Conservation (phyloP, 306 rosid genomes). For the Cicer bijugum region DNA sequence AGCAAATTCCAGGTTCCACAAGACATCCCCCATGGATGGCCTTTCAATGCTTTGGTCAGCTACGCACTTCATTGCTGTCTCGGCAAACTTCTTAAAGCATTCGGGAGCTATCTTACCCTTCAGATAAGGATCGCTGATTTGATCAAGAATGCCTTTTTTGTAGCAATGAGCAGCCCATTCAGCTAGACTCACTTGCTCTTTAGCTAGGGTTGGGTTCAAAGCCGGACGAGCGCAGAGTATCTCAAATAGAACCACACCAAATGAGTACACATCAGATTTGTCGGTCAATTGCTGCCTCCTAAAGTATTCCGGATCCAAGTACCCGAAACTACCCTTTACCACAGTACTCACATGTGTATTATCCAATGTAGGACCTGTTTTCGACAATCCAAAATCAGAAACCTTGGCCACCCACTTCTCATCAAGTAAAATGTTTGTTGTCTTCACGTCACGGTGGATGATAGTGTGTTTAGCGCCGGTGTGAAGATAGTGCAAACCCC, state of each 20-base stretch:
- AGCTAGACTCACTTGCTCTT: constrained; percentile 98
- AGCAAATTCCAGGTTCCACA: constrained; percentile 99
- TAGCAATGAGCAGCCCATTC: constrained; percentile 98
- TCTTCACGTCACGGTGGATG: constrained; percentile 96
- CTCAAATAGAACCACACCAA: constrained; percentile 96
- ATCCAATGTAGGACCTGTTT: constrained; percentile 97
- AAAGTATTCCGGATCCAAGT: constrained; percentile 98
- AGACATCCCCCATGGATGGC: constrained; percentile 98
- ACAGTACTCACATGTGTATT: constrained; percentile 98
- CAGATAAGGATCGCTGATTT: constrained; percentile 75
- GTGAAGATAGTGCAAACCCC: constrained; percentile 96
- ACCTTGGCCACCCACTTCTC: constrained; percentile 99
- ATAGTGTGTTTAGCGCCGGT: constrained; percentile 98
- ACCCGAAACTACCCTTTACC: constrained; percentile 97
- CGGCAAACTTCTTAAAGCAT: constrained; percentile 91
- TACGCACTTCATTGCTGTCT: constrained; percentile 98
- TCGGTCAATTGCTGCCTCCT: constrained; percentile 97
- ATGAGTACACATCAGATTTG: constrained; percentile 97
- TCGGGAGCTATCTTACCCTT: constrained; percentile 93
- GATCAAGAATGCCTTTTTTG: constrained; percentile 90
- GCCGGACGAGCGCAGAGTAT: constrained; percentile 97
- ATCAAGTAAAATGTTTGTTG: constrained; percentile 93
- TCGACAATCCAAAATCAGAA: constrained; percentile 95
- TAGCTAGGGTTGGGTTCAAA: constrained; percentile 83
- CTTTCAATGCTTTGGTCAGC: constrained; percentile 92